Conservation (phyloP, 257 asterid species). For the Solanum habrochaites region DNA sequence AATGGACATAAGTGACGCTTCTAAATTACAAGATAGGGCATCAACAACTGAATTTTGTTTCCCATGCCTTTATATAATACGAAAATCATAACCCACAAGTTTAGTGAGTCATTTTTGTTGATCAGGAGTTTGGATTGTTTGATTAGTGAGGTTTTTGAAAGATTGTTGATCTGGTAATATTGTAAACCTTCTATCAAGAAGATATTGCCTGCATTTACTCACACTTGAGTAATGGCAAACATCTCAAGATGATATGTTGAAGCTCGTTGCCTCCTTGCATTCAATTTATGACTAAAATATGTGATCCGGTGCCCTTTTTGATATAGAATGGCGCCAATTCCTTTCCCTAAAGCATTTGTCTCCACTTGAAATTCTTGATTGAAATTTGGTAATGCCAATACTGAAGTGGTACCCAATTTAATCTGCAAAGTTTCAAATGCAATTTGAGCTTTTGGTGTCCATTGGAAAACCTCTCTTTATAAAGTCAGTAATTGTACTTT, state of each 20-base stretch:
- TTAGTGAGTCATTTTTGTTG: no score
- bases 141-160: no score
- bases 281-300: not conserved
- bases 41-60: no score
- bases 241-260: not conserved
- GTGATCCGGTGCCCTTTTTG: not conserved
- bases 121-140: not conserved
- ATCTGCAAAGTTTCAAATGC: no score
- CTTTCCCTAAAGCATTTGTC: not conserved
- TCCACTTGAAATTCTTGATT: no score
- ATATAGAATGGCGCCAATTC: not conserved
- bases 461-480: no score
- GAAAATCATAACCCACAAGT: not conserved
- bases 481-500: no score
- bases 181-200: not conserved
- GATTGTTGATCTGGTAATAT: not conserved
- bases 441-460: no score
- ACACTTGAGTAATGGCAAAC: not conserved
- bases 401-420: no score
- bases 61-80: not conserved
- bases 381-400: no score
- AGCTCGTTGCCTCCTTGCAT: not conserved
- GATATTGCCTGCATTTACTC: not conserved
- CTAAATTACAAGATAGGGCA: no score
- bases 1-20: no score